Base-by-base conservation (phyloP, 139 green algal species). In the Chlorokybus atmophyticus region DNA sequence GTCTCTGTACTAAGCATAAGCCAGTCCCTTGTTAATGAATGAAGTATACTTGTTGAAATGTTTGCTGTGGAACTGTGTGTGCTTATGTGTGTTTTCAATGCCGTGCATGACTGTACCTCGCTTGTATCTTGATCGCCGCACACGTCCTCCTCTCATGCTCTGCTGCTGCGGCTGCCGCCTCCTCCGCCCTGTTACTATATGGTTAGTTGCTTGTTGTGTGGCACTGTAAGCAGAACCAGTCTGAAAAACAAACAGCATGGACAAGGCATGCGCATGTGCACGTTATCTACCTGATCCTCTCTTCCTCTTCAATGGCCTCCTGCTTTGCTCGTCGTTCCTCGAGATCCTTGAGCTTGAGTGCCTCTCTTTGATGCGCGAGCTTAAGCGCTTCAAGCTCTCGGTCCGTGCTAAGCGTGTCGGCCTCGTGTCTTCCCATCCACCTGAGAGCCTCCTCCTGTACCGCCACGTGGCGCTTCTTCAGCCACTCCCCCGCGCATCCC, bases 401-500 rank as follows among this genome's bases (percentile, higher is more conserved):
- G 47, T 71, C 62, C 55, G 59, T 64, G 19, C 21, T 40, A 26
- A 52, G 53, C 44, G 55, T 64, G 54, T 71, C 62, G 3, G 39
- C n/a, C 48, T 64, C 62, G 54, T 65, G 44, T 55, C 52, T 71
- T n/a, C 35, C 5, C 28, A 17, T 51, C 62, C 62, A 71, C 3
- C 25, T n/a, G 14, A 63, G 29, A 23, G 29, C 52, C 53, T 64
- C 14, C 31, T 63, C 30, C 39, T 30, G 19, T 44, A 62, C 35
- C 52, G 25, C 42, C 51, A 1, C n/a, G 26, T 40, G 31, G 32
- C 52, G 54, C 40, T 57, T 59, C 25, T 29, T n/a, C 6, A 53
- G 56, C 2, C n/a, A 52, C 24, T 62, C 61, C 1, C 17, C 6
- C 6, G 32, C 42, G 19, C 61, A 50, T 19, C 55, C 57, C 6